Evolutionary conservation across 495 filamentous ascomycete species (phyloP).

Genomic region (Neurospora sp.): DNA sequence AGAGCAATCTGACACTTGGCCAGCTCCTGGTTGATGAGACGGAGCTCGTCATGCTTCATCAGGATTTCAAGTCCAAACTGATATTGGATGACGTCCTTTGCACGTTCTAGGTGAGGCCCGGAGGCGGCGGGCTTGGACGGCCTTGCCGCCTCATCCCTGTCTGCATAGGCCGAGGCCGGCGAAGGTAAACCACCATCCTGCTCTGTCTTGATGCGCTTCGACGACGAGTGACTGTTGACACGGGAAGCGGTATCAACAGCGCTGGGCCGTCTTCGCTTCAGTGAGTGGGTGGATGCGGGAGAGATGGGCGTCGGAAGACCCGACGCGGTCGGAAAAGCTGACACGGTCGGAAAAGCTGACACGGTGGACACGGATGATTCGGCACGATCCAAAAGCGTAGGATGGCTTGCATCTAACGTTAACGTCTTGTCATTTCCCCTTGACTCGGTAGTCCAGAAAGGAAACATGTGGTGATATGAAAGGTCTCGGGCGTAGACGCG

Average conservation of each 20-base stretch:
- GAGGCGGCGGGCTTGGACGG: constrained; percentile 11
- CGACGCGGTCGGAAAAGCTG: constrained; percentile 3
- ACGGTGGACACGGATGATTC: constrained; percentile 3
- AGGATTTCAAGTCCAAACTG: constrained; percentile 88
- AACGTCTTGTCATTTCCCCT: constrained; percentile 37
- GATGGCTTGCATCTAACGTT: constrained; percentile 4
- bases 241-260: constrained; percentile 14
- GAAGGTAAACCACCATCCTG: constrained; percentile 25
- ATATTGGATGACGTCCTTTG: constrained; percentile 66
- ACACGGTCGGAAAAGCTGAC: constrained; percentile 2
- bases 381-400: constrained; percentile 7
- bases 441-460: constrained; percentile 39
- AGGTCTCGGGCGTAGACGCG: not conserved
- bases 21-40: constrained; percentile 90
- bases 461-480: constrained; percentile 33
- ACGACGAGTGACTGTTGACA: constrained; percentile 1
- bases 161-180: constrained; percentile 18
- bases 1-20: constrained; percentile 93
- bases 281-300: constrained; percentile 9
- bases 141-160: constrained; percentile 6
- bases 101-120: constrained; percentile 22
- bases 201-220: constrained; percentile 28
- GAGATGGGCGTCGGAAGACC: constrained; percentile 9
- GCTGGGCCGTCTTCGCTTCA: constrained; percentile 28
- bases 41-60: constrained; percentile 87